These are phyloP conservation scores for Aspergillus costaricaensis DNA, from an alignment of 2,329 filamentous ascomycete species.

Conservation along the genomic window DNA sequence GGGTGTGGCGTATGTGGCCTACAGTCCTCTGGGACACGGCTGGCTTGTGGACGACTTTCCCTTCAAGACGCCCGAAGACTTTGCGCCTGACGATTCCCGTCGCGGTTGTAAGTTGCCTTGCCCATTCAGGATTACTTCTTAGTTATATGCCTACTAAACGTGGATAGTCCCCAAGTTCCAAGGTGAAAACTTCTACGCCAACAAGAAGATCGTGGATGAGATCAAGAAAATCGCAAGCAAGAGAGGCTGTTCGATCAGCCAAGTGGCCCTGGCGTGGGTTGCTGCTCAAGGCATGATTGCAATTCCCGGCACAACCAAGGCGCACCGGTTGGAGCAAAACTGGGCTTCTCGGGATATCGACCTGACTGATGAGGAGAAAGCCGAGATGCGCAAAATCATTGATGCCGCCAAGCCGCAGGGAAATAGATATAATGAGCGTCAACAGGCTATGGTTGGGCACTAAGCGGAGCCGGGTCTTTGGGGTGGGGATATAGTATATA, in stretches of 20 bases:
- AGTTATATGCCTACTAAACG: neutral
- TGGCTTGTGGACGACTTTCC: conserved; percentile 51
- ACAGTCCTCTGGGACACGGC: conserved; percentile 51
- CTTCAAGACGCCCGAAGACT: conserved; percentile 50
- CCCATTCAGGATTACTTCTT: neutral
- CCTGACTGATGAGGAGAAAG: conserved; percentile 41
- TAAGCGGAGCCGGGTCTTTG: neutral
- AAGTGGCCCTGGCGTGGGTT: conserved; percentile 46
- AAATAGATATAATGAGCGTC: conserved; percentile 34
- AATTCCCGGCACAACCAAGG: conserved; percentile 51
- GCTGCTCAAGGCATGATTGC: conserved; percentile 47
- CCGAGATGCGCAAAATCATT: conserved; percentile 44
- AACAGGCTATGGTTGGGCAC: conserved; percentile 31
- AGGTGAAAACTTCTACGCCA: conserved; percentile 51
- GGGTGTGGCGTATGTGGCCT: conserved; percentile 48
- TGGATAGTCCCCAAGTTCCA: conserved; percentile 36
- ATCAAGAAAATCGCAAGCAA: conserved; percentile 43
- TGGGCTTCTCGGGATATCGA: conserved; percentile 41
- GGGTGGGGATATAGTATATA: neutral
- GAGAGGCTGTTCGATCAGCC: conserved; percentile 37
- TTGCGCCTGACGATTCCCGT: conserved; percentile 46
- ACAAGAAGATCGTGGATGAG: conserved; percentile 45
- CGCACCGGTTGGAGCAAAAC: conserved; percentile 43
- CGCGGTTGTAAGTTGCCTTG: conserved; percentile 33
- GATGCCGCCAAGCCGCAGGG: conserved; percentile 42